phyloP scores from a whole-genome alignment of 257 asterid species.

The Solanum habrochaites region DNA sequence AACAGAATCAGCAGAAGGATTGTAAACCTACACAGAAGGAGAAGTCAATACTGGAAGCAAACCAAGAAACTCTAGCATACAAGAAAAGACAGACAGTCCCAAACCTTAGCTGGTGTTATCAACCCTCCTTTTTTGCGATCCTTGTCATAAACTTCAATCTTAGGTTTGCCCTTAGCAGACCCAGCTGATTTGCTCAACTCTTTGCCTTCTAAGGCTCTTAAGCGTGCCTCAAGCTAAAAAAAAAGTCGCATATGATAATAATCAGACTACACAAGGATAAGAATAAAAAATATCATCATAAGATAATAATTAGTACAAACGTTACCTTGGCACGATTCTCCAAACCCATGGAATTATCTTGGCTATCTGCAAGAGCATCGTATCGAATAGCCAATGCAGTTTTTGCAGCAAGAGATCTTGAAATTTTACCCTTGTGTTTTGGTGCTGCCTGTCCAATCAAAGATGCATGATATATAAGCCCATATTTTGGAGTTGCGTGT shows the following conservation, averaged over 20 bases:
- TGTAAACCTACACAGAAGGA: conserved; percentile 42
- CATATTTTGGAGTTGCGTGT: conserved; percentile 88
- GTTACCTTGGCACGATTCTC: conserved; percentile 61
- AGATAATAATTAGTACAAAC: background rate
- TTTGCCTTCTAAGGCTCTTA: conserved; percentile 64
- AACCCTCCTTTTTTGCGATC: conserved; percentile 72
- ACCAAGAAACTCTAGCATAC: background rate
- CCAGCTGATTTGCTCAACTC: conserved; percentile 67
- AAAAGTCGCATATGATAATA: background rate
- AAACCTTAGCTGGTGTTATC: conserved; percentile 66
- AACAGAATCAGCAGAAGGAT: conserved; percentile 64
- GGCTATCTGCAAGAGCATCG: conserved; percentile 75
- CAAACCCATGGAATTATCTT: conserved; percentile 71
- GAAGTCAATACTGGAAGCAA: background rate
- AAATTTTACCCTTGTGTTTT: conserved; percentile 83
- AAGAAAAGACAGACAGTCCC: background rate
- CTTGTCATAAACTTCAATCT: conserved; percentile 72
- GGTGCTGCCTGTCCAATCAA: conserved; percentile 92
- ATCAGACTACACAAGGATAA: background rate
- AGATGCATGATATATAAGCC: conserved; percentile 89
- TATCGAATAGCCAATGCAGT: conserved; percentile 75
- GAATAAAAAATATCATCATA: background rate
- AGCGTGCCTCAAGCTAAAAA: conserved; percentile 65
- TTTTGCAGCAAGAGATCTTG: conserved; percentile 82
- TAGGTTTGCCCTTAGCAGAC: conserved; percentile 75